Evolutionary conservation across 306 rosid species (phyloP), one percentile per base, ranked within the genome.

Genomic region (Prosopis cineraria): DNA sequence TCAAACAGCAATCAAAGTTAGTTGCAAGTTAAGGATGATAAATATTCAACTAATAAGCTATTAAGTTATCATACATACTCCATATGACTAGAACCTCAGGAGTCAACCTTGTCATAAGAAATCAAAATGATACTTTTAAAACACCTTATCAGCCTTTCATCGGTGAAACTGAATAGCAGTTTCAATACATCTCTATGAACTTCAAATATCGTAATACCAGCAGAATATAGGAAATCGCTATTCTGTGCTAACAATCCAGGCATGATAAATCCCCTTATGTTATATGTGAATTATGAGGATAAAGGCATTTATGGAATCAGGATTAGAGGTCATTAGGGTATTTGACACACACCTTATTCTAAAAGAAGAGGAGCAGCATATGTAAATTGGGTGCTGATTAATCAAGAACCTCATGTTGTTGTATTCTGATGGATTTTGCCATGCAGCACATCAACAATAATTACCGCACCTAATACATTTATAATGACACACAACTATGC

Each of bases 1-100:
- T 52, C 76, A 73, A 58, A 52, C 71, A 73, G 39, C 36, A 81
- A 47, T 48, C 72, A 53, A 63, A 79, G 41, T 79, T 70, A 79
- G 69, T 34, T 34, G 67, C 44, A 66, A 79, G 41, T 39, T 34
- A 40, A 75, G 19, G 66, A 59, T 33, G 24, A 24, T 67, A 76
- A 60, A 68, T 27, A 75, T 48, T 73, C 41, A 37, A 47, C 44
- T 45, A 45, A 48, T 24, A 33, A 48, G 19, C 29, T 25, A 13
- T 47, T 14, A 68, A 17, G 40, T 44, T 78, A 44, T 22, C 19
- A 3, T 14, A 37, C 37, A 68, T 71, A 71, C 13, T 31, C 80
- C 55, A 53, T 59, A 63, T 44, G 44, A 68, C 40, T 29, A 81
- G 63, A 52, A 58, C 48, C 67, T 22, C 71, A 44, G 47, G 17